A percentile compares a stretch with the other conserved stretches of the same genome.
Conservation (phyloP, 2,329 filamentous ascomycete species). For the Claviceps sp. region DNA sequence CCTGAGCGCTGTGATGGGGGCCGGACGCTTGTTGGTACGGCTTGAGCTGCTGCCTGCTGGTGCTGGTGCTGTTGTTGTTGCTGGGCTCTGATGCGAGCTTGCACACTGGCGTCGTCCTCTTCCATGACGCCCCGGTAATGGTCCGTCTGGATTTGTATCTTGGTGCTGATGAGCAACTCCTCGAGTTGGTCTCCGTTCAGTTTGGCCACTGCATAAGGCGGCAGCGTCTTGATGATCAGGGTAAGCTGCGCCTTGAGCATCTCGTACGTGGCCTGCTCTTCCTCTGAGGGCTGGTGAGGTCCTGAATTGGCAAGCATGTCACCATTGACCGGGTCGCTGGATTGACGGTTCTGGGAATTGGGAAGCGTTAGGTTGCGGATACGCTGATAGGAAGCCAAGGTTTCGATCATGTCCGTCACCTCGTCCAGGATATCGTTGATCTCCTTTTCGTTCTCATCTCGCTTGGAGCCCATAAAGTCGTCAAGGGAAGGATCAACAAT, state of each 20-base stretch:
- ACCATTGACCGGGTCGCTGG: conserved; percentile 47
- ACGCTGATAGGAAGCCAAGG: conserved; percentile 63
- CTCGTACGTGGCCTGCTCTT: conserved; percentile 51
- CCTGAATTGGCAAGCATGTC: conserved; percentile 56
- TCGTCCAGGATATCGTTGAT: conserved; percentile 58
- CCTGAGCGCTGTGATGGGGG: conserved; percentile 22
- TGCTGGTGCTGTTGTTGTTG: conserved; percentile 14
- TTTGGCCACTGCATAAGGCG: conserved; percentile 76
- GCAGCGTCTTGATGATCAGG: conserved; percentile 60
- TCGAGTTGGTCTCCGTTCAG: conserved; percentile 76
- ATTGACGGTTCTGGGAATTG: conserved; percentile 47
- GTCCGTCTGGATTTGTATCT: conserved; percentile 57
- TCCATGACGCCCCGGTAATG: conserved; percentile 72
- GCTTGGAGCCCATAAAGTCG: conserved; percentile 36
- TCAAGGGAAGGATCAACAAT: conserved; percentile 45
- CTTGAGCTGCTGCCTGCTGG: conserved; percentile 3
- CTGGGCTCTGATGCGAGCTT: conserved; percentile 33
- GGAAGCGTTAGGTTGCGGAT: conserved; percentile 61
- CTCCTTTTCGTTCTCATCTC: conserved; percentile 50
- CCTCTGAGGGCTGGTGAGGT: conserved; percentile 52
- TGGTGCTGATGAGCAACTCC: conserved; percentile 69
- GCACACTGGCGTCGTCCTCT: conserved; percentile 56
- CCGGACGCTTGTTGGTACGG: conserved; percentile 19
- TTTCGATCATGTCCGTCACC: conserved; percentile 64
- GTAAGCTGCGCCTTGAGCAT: conserved; percentile 62